Conservation (phyloP, 768 basidiomycete genomes). For the Hysterangium stoloniferum region DNA sequence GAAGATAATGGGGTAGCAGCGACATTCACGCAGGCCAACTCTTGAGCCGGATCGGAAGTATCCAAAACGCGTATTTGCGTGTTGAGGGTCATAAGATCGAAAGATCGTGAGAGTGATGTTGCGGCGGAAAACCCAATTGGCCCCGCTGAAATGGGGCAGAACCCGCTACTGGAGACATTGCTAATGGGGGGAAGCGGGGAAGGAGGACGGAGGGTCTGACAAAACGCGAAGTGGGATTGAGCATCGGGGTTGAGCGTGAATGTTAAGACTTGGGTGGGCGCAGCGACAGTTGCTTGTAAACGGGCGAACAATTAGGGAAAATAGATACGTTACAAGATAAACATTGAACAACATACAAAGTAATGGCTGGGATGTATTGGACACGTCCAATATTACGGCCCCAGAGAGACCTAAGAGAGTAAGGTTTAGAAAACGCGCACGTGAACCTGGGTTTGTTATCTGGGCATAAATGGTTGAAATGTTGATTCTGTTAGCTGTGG, state of each 20-base stretch:
- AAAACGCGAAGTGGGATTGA: conserved; percentile 54
- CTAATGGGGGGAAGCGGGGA: conserved; percentile 53
- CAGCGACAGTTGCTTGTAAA: conserved; percentile 73
- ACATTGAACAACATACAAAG: conserved; percentile 34
- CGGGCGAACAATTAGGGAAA: too few relatives aligned
- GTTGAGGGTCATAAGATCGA: conserved; percentile 73
- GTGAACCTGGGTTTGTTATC: conserved; percentile 31
- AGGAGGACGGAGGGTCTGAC: conserved; percentile 68
- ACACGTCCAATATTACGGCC: conserved; percentile 49
- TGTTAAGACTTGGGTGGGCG: conserved; percentile 72
- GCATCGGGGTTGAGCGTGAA: conserved; percentile 58
- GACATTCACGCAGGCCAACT: conserved; percentile 78
- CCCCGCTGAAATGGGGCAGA: conserved; percentile 76
- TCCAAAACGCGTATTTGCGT: conserved; percentile 88
- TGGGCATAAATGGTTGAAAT: conserved; percentile 70
- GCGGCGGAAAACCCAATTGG: conserved; percentile 70
- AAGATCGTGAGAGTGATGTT: conserved; percentile 27
- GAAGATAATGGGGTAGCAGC: conserved; percentile 61
- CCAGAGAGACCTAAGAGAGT: conserved; percentile 63
- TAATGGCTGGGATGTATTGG: conserved; percentile 55
- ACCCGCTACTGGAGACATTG: conserved; percentile 30
- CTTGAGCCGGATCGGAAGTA: conserved; percentile 54
- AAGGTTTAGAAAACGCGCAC: conserved; percentile 47
- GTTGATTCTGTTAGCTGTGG: conserved; percentile 45
- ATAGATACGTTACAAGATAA: conserved; percentile 6